Evolutionary conservation across 129 eudicot species (phyloP).

Genomic region (Flaveria trinervia): DNA sequence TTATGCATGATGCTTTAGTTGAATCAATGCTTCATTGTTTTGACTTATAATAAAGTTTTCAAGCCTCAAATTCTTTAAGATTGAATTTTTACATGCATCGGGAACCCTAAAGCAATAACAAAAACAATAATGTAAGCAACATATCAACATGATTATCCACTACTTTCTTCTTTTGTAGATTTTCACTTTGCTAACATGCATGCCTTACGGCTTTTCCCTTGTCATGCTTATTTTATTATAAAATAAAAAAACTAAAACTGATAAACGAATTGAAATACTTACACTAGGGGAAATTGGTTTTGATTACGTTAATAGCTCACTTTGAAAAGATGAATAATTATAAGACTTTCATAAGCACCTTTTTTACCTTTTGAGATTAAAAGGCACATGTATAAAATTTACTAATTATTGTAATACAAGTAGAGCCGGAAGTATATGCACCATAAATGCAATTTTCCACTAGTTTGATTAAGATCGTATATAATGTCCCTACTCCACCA

Average conservation of each 20-base stretch:
- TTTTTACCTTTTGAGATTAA: neutral
- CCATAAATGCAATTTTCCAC: slow-evolving; percentile 12
- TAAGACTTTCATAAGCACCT: neutral
- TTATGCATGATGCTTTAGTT: slow-evolving; percentile 32
- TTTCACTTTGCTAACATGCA: slow-evolving; percentile 22
- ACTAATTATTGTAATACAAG: slow-evolving; percentile 1
- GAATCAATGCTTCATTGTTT: neutral
- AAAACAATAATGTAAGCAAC: slow-evolving; percentile 23
- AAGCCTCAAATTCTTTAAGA: slow-evolving; percentile 21
- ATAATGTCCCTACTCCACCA: slow-evolving; percentile 24
- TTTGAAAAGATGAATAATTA: neutral
- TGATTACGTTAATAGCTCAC: neutral
- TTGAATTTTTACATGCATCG: slow-evolving; percentile 35
- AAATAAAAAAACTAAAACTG: neutral
- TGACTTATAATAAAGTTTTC: slow-evolving; percentile 37
- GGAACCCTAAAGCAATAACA: slow-evolving; percentile 44
- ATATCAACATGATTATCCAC: slow-evolving; percentile 34
- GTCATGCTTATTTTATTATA: neutral
- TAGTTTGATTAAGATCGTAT: slow-evolving; percentile 15
- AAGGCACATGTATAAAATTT: neutral
- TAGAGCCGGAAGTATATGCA: neutral
- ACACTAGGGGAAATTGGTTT: neutral
- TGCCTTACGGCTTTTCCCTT: slow-evolving; percentile 15
- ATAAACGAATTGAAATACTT: neutral
- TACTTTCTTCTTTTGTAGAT: slow-evolving; percentile 16